A percentile compares a stretch with the other conserved stretches of the same genome.
Conservation (phyloP, 306 rosid species). For the Lathyrus oleraceus region DNA sequence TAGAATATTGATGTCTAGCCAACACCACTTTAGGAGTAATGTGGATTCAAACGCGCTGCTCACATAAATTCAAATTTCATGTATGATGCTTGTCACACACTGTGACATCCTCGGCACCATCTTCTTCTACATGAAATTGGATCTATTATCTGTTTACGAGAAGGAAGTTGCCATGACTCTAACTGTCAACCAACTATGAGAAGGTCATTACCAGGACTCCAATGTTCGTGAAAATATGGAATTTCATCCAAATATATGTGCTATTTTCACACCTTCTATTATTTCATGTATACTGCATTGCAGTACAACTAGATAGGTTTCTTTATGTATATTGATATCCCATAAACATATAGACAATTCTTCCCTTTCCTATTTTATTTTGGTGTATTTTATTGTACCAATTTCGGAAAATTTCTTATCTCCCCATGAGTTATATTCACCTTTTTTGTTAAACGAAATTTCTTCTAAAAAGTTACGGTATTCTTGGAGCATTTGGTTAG, state of each 20-base stretch:
- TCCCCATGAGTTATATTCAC: background rate
- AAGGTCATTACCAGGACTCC: background rate
- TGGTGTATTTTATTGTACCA: background rate
- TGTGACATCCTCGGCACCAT: background rate
- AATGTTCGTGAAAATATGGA: background rate
- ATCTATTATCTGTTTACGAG: background rate
- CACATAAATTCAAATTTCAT: background rate
- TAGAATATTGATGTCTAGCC: background rate
- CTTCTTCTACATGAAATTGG: background rate
- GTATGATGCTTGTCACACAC: background rate
- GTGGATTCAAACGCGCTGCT: background rate
- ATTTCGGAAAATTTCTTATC: background rate
- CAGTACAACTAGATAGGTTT: background rate
- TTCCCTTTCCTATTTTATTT: background rate
- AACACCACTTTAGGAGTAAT: background rate
- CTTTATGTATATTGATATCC: background rate
- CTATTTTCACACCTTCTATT: background rate
- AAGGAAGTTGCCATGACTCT: too few species aligned
- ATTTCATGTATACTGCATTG: background rate
- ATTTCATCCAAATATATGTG: background rate
- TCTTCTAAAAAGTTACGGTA: background rate
- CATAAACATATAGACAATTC: background rate
- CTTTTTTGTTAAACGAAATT: background rate
- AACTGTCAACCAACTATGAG: background rate
- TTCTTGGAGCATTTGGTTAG: background rate